Base-by-base conservation (phyloP, 768 basidiomycete genomes). In the Leccinum pellstonianum region DNA sequence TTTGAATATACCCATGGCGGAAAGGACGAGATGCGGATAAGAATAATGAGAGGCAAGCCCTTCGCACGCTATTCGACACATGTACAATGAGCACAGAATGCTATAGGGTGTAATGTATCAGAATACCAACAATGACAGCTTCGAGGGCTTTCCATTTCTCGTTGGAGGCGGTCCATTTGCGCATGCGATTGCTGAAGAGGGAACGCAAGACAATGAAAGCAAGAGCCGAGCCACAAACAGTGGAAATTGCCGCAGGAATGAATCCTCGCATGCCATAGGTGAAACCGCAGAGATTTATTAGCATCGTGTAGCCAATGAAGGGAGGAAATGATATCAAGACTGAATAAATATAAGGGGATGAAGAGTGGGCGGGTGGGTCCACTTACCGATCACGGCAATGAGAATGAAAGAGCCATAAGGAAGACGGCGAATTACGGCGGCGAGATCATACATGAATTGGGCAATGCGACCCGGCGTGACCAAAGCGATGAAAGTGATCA, bases 1-100 rank as follows among this genome's bases (percentile, higher is more conserved):
- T 92, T 93, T n/a, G 87, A 85, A 67, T 93, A 95, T 0, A 89
- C 88, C 89, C 91, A 93, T 3, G 93, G 91, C 50, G 91, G 91
- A 70, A 95, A 84, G 4, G 93, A 86, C 4, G 90, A 92, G 21
- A 91, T 71, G 14, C 92, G 86, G 61, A 94, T 87, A 51, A 95
- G 80, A 63, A 92, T 82, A 43, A 95, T 90, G 23, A 93, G 76
- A n/a, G 87, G 87, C 17, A 93, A 76, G 17, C 93, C 93, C 71
- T 88, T 90, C 15, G 85, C 83, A 60, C 77, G 79, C 90, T 91
- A 64, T 53, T 61, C 58, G 23, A 43, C 35, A 54, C 33, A 35
- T 35, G 33, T 35, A 35, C 33, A 52, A 52, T 43, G 51, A 57
- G 41, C 55, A 58, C 38, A 15, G 55, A 41, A 37, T 53, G 21